Percentiles rank a stretch among this genome's conserved stretches.
These are phyloP conservation scores for Malania oleifera DNA, from an alignment of 164 flowering plant genomes.

Conservation along the genomic window DNA sequence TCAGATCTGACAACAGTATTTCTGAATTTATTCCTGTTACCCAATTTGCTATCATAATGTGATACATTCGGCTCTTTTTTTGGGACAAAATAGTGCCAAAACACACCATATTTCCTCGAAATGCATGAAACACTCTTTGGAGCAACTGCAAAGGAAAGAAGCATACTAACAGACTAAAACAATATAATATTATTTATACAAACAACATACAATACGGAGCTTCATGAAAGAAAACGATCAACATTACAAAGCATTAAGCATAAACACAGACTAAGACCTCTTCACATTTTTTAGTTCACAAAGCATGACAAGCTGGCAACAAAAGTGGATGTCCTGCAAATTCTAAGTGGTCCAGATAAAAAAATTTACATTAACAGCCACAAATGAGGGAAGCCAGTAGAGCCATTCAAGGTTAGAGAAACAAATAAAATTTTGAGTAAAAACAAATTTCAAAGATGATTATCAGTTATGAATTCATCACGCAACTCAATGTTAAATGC, in stretches of 20 bases:
- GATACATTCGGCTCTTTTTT: slow-evolving; percentile 12
- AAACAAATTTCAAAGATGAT: too few relatives aligned
- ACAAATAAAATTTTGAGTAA: too few relatives aligned
- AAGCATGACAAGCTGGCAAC: not conserved
- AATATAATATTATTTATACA: not conserved
- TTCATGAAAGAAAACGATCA: not conserved
- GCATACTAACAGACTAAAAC: not conserved
- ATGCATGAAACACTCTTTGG: slow-evolving; percentile 5
- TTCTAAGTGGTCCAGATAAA: too few relatives aligned
- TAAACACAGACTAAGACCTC: not conserved
- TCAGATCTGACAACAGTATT: slow-evolving; percentile 42
- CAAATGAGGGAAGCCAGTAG: not conserved
- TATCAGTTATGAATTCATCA: too few relatives aligned
- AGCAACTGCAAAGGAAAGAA: slow-evolving; percentile 18
- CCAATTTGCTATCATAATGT: slow-evolving; percentile 11
- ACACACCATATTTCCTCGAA: slow-evolving; percentile 14
- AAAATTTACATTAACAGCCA: too few relatives aligned
- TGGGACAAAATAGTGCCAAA: slow-evolving; percentile 1
- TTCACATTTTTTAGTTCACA: not conserved
- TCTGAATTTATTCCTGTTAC: slow-evolving; percentile 17
- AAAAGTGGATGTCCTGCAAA: too few relatives aligned
- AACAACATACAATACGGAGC: not conserved
- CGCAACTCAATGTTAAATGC: too few relatives aligned
- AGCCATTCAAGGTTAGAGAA: not conserved
- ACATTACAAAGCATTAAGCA: not conserved